Evolutionary conservation across 768 basidiomycete genomes (phyloP).

Genomic region (Gymnopilus dilepis): DNA sequence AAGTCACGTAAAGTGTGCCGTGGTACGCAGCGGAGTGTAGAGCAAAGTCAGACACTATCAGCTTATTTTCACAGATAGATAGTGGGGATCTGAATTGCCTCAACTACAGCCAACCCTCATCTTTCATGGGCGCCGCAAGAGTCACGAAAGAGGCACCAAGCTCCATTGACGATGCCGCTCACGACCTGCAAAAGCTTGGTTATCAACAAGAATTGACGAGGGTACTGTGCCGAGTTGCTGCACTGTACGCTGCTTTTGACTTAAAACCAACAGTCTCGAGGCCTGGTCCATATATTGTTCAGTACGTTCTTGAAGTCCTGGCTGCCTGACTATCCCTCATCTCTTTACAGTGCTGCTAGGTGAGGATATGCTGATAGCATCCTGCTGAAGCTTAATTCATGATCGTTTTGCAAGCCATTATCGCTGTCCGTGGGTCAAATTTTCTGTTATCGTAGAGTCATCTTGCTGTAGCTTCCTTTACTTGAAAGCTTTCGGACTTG

Average conservation of each 20-base stretch:
- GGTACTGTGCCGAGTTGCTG: slow-evolving; percentile 35
- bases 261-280: slow-evolving; percentile 40
- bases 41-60: not conserved
- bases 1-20: not conserved
- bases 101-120: not conserved
- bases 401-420: slow-evolving; percentile 47
- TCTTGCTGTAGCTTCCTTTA: not conserved
- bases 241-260: not conserved
- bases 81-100: not conserved
- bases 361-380: slow-evolving; percentile 21
- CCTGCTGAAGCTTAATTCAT: slow-evolving; percentile 10
- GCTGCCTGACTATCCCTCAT: not conserved
- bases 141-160: not conserved
- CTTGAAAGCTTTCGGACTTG: slow-evolving; percentile 56
- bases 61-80: not conserved
- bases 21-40: not conserved
- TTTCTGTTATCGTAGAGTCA: too few species aligned
- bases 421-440: slow-evolving; percentile 60
- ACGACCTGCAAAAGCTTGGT: slow-evolving; percentile 55
- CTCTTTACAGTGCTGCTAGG: slow-evolving; percentile 51
- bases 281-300: slow-evolving; percentile 57
- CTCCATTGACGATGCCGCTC: slow-evolving; percentile 22
- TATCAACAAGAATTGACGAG: slow-evolving; percentile 61
- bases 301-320: slow-evolving; percentile 43
- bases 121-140: not conserved